A percentile compares a stretch with the other conserved stretches of the same genome.
Conservation (phyloP, 768 basidiomycete species). For the Hemileccinum rubropunctum region DNA sequence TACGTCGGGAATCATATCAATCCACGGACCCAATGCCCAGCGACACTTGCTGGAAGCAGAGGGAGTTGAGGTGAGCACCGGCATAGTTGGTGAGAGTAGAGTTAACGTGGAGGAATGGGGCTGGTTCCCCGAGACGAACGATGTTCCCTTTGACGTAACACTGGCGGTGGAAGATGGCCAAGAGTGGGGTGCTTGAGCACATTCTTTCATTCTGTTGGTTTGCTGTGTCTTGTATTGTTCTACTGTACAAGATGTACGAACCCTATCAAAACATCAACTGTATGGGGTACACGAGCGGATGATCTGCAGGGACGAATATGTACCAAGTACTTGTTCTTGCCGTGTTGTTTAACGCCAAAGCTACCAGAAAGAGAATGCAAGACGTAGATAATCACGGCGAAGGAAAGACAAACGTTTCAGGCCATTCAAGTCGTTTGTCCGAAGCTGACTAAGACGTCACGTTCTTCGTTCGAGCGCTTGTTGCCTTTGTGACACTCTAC, state of each 20-base stretch:
- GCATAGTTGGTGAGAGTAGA: conserved; percentile 49
- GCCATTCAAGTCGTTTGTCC: conserved; percentile 3
- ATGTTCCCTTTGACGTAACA: neutral
- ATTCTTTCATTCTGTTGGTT: neutral
- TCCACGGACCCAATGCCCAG: conserved; percentile 46
- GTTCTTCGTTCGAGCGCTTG: neutral
- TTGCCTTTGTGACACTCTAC: neutral
- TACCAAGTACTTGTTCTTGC: conserved; percentile 41
- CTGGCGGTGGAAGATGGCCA: conserved; percentile 1
- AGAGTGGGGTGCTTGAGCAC: conserved; percentile 13
- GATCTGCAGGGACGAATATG: conserved; percentile 48
- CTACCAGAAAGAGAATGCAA: conserved; percentile 40
- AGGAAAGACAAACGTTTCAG: neutral
- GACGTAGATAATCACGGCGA: conserved; percentile 66
- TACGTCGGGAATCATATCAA: conserved; percentile 66
- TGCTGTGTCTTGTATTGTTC: too few relatives aligned
- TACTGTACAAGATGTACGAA: conserved; percentile 15
- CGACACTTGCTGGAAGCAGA: conserved; percentile 68
- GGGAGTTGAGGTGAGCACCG: conserved; percentile 62
- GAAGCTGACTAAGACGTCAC: conserved; percentile 15
- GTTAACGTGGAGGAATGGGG: too few relatives aligned
- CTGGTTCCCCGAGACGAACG: conserved; percentile 51
- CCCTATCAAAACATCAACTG: conserved; percentile 33
- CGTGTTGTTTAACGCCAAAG: conserved; percentile 69
- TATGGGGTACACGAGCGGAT: conserved; percentile 53